These are phyloP conservation scores for Bryoglossum gracile DNA, from an alignment of 495 filamentous ascomycete species.

Conservation along the genomic window DNA sequence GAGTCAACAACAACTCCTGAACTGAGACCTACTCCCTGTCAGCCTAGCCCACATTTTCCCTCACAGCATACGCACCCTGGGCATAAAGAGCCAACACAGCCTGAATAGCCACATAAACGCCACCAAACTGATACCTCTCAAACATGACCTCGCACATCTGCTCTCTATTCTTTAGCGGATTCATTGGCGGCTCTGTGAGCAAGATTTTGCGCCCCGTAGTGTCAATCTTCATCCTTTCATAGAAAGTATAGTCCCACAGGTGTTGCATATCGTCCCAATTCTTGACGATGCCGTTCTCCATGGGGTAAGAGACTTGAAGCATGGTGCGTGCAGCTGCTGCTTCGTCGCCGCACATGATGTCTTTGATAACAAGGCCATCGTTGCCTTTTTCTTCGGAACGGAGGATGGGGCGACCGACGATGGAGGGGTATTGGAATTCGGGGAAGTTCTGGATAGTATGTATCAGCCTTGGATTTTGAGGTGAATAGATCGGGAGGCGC, in stretches of 20 bases:
- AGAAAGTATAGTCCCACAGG: conserved; percentile 98
- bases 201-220: conserved; percentile 92
- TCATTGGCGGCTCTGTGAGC: conserved; percentile 96
- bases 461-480: too few relatives aligned
- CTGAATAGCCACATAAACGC: conserved; percentile 98
- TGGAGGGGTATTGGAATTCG: conserved; percentile 95
- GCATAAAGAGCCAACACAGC: conserved; percentile 96
- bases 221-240: conserved; percentile 91
- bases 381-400: conserved; percentile 76
- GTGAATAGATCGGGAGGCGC: conserved; percentile 20
- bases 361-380: conserved; percentile 70
- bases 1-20: conserved; percentile 97
- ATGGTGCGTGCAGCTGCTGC: conserved; percentile 90
- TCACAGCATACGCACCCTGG: conserved; percentile 56
- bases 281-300: conserved; percentile 99
- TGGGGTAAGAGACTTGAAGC: conserved; percentile 97
- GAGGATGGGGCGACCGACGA: conserved; percentile 95
- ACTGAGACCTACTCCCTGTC: conserved; percentile 46
- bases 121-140: conserved; percentile 90
- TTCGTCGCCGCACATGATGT: conserved; percentile 99
- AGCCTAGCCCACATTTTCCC: conserved; percentile 1
- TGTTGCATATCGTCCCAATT: conserved; percentile 99
- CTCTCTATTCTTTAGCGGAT: conserved; percentile 90
- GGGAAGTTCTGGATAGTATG: conserved; percentile 88
- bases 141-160: conserved; percentile 99